phyloP scores from a whole-genome alignment of 306 rosid species.

The Cicer arietinum region DNA sequence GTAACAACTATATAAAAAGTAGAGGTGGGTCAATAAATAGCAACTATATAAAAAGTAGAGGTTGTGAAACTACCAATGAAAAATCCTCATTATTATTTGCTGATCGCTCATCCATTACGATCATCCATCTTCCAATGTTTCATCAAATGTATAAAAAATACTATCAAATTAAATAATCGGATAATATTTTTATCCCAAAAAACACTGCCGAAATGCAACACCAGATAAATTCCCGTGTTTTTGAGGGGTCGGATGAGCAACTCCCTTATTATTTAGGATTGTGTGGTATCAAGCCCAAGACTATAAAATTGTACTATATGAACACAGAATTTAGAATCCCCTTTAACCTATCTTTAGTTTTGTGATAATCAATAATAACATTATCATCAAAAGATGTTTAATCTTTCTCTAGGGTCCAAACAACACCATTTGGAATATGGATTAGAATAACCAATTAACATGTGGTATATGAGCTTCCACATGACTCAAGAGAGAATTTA shows the following conservation, averaged over 20 bases:
- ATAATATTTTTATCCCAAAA: too few species aligned
- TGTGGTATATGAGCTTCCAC: conserved; percentile 43
- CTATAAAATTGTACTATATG: conserved; percentile 39
- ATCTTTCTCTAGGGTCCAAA: conserved; percentile 30
- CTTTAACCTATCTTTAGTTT: conserved; percentile 39
- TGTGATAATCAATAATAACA: conserved; percentile 31
- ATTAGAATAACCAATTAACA: conserved; percentile 47
- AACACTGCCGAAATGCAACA: too few species aligned
- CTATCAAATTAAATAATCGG: too few species aligned
- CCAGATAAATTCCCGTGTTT: too few species aligned
- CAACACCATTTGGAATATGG: conserved; percentile 34
- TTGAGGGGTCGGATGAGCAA: too few species aligned
- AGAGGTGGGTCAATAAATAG: too few species aligned
- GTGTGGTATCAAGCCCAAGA: conserved; percentile 21
- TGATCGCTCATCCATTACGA: too few species aligned
- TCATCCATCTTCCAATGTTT: too few species aligned
- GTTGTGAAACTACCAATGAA: conserved; percentile 3
- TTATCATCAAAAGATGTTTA: conserved; percentile 42
- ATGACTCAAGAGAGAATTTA: conserved; percentile 32
- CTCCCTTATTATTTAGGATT: conserved; percentile 16
- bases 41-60: too few species aligned
- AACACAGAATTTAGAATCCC: conserved; percentile 49
- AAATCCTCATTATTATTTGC: conserved; percentile 28
- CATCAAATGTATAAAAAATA: too few species aligned
- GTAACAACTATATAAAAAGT: too few species aligned